Evolutionary conservation across 192 early-diverging fungal species (phyloP), one percentile per base, ranked within the genome.

Genomic region (Dissophora globulifera): DNA sequence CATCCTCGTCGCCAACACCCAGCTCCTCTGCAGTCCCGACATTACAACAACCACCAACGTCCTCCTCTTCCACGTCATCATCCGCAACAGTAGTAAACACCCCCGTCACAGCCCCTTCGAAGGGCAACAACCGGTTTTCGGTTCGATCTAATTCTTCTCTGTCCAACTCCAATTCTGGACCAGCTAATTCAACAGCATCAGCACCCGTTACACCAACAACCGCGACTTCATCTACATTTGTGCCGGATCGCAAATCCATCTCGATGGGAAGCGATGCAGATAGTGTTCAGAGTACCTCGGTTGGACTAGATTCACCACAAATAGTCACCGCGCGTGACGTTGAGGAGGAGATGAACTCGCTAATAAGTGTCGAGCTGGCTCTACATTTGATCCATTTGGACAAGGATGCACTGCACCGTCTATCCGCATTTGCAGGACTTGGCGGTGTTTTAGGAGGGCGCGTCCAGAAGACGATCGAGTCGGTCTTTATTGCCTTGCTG

Each of bases 371-470:
- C 41, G 95, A 96, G 62, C 71, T 94, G 68, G 91, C 90, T 20
- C 70, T 99, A 42, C 89, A 93, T 58, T 80, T 99, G 85, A 91
- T 97, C 62, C 90, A 96, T 76, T 63, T 88, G 22, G 95, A 98
- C 76, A 94, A 97, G 59, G 94, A 95, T 42, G 80, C 92, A 1
- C 62, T 89, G 31, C 78, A 69, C 26, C 83, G 92, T 20, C 62
- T 92, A 50, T 79, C 86, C 3, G 78, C 82, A 8, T 93, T 93
- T 80, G 67, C 86, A 11, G 82, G 82, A 26, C 87, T 89, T 15
- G 88, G 89, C 31, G 83, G 88, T 72, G 81, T 85, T 10, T 80
- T 88, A 62, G 79, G 86, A 23, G 68, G 61, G 23, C 82, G 82
- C 13, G 84, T 90, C 84, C 83, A 88, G 81, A 81, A 78, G 59